These are phyloP conservation scores for Metschnikowia cubensis DNA, from an alignment of 805 yeast genomes.

Conservation along the genomic window DNA sequence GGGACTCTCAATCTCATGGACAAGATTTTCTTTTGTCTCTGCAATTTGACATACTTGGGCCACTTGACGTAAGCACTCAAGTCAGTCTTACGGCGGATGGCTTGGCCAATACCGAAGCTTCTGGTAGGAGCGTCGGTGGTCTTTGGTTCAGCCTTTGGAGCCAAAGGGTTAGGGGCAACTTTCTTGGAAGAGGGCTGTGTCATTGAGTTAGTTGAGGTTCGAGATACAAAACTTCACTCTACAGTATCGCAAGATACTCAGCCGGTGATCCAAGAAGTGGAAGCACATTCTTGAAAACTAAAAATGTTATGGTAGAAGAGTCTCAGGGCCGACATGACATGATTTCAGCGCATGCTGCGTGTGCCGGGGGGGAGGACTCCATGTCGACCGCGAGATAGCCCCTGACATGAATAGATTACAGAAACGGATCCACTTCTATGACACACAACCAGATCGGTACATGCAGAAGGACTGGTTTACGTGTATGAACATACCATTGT, in stretches of 20 bases:
- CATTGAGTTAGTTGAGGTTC: conserved; percentile 41
- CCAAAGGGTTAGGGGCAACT: conserved; percentile 47
- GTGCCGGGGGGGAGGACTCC: not conserved
- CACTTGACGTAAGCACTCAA: conserved; percentile 96
- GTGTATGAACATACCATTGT: conserved; percentile 29
- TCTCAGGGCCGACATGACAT: conserved; percentile 2
- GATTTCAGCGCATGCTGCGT: not conserved
- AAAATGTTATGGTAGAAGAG: conserved; percentile 7
- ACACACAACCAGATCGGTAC: conserved; percentile 22
- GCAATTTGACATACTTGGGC: conserved; percentile 98
- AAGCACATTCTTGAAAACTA: conserved; percentile 23
- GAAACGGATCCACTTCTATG: conserved; percentile 24
- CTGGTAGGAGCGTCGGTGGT: conserved; percentile 36
- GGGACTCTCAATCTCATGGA: conserved; percentile 97
- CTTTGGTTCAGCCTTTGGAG: conserved; percentile 26
- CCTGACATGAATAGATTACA: conserved; percentile 14
- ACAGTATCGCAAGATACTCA: conserved; percentile 41
- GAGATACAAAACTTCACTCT: conserved; percentile 28
- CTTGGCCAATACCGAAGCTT: conserved; percentile 96
- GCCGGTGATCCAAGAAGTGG: conserved; percentile 44
- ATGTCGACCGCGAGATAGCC: conserved; percentile 1
- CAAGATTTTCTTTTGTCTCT: conserved; percentile 98
- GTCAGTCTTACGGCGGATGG: conserved; percentile 93
- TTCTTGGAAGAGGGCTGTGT: conserved; percentile 53
- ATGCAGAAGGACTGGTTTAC: conserved; percentile 23